phyloP scores from a whole-genome alignment of 2,329 filamentous ascomycete species.

The Sporothrix pseudoabietina region DNA sequence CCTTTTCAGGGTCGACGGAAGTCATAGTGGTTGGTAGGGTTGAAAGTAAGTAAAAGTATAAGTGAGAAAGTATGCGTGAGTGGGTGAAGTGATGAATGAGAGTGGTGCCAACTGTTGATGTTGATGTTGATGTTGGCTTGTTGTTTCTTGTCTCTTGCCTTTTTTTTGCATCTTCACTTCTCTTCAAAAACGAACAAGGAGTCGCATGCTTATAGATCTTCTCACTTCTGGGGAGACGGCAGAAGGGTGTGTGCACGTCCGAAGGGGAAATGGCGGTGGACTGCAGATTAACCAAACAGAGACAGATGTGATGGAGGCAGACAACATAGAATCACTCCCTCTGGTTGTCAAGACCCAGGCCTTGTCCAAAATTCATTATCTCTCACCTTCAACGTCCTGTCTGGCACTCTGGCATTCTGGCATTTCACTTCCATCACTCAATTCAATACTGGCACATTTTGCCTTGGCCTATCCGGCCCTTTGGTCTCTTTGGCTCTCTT shows the following conservation, averaged over 20 bases:
- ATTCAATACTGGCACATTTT: not conserved
- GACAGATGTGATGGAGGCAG: not conserved
- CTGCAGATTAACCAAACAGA: not conserved
- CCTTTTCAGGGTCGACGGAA: slow-evolving; percentile 18
- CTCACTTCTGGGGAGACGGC: not conserved
- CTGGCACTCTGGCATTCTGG: not conserved
- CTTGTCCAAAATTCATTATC: not conserved
- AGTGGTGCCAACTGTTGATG: not conserved
- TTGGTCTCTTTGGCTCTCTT: not conserved
- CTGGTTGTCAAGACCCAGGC: not conserved
- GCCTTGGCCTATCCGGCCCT: not conserved
- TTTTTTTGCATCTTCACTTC: not conserved
- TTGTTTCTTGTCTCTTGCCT: slow-evolving; percentile 1
- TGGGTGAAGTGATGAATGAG: not conserved
- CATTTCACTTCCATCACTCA: not conserved
- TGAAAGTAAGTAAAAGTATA: not conserved
- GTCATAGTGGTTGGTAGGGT: not conserved
- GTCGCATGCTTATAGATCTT: slow-evolving; percentile 21
- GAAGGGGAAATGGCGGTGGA: not conserved
- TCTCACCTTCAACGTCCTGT: not conserved
- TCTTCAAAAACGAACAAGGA: slow-evolving; percentile 15
- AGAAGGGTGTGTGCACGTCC: not conserved
- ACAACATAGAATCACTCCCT: not conserved
- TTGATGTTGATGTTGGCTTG: not conserved
- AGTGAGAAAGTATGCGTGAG: not conserved